Evolutionary conservation across 352 stramenopile genomes (phyloP), one percentile per base, ranked within the genome.

Genomic region (Globisporangium takayamanum): DNA sequence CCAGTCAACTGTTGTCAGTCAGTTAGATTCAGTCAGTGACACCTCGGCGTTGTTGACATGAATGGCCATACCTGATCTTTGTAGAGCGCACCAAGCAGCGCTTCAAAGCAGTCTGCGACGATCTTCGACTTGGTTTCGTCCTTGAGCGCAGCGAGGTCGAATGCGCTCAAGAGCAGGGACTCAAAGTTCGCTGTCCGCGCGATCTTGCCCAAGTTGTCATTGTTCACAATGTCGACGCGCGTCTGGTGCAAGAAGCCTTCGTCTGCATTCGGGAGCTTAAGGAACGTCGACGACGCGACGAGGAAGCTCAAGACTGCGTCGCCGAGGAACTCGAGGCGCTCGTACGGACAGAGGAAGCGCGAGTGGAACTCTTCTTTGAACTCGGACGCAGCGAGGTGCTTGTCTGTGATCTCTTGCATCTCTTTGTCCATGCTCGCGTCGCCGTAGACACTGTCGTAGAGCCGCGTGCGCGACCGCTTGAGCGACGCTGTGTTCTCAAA

Each of bases 231-330:
- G 25, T 89, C 79, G 14, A 85, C 73, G 12, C 84, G 78, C 37
- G 73, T 84, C 33, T 92, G 68, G 49, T 91, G 78, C 36, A 94
- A 58, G 16, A 87, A 73, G 5, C 76, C 74, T 67, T 95, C 86
- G 37, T 78, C 51, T 2, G 70, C 78, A 20, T 84, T 63, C n/a
- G 75, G 78, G 26, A 91, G 59, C 64, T 94, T 89, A n/a, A 92
- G 55, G 57, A 92, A 93, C 15, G 79, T 66, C 18, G 84, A 89
- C 14, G 82, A 89, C 22, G 86, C 83, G 41, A 92, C 77, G 14
- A 95, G 62, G 56, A 94, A 91, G 25, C 82, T 84, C n/a, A 95
- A 68, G 53, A 92, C 86, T 0, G 84, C 80, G 48, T 95, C 84
- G 14, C 86, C 86, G 0, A 95, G 59, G 66, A 94, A 95, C 64